These are phyloP conservation scores for Spergularia azorica DNA, from an alignment of 179 eudicot species.

Conservation along the genomic window DNA sequence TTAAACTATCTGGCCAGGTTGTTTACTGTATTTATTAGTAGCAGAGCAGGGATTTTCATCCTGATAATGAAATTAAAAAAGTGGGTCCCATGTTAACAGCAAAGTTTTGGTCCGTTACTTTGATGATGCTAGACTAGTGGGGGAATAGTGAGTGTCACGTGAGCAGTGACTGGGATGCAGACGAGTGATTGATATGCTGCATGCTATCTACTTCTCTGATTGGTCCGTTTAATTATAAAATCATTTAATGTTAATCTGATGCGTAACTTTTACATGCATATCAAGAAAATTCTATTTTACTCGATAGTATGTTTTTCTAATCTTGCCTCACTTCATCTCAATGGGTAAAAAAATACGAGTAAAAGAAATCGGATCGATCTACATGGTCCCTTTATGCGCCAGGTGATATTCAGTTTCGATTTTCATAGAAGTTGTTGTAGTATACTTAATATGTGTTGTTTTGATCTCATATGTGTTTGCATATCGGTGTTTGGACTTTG, in stretches of 20 bases:
- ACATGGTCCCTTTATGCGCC: too few relatives aligned
- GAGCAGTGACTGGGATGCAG: slow-evolving; percentile 22
- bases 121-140: not conserved
- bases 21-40: not conserved
- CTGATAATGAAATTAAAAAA: not conserved
- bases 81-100: slow-evolving; percentile 1
- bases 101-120: too few relatives aligned
- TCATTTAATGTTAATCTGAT: not conserved
- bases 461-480: too few relatives aligned
- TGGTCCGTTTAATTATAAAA: not conserved
- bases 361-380: too few relatives aligned
- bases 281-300: slow-evolving; percentile 14
- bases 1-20: not conserved
- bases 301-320: slow-evolving; percentile 2
- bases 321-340: not conserved
- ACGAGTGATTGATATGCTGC: slow-evolving; percentile 23
- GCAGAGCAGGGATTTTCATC: not conserved
- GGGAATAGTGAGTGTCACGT: slow-evolving; percentile 32
- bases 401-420: too few relatives aligned
- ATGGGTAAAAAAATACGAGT: too few relatives aligned
- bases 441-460: too few relatives aligned
- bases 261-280: slow-evolving; percentile 18
- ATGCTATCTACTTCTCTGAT: slow-evolving; percentile 4
- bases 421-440: too few relatives aligned
- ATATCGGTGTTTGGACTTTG: not conserved